Base-by-base conservation (phyloP, 2,329 filamentous ascomycete genomes). In the Fusarium floridanum region DNA sequence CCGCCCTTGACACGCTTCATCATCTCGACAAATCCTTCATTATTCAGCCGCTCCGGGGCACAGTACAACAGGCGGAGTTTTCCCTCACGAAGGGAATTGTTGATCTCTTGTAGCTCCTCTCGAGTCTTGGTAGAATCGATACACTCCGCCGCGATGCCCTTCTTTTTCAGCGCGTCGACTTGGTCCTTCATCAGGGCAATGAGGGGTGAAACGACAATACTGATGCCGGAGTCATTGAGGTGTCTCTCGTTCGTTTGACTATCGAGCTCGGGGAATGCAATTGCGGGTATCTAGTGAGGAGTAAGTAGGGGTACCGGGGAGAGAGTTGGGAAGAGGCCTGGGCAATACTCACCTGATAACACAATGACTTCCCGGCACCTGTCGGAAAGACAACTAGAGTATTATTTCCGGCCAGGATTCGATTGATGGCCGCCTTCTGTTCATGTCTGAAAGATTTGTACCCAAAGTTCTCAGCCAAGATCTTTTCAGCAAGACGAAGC, bases 151-250 rank as follows among this genome's bases (percentile, higher is more conserved):
- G 84, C 76, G 11, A 91, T 85, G 1, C 86, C 86, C 32, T 85
- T 84, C 11, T 82, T 82, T 56, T 84, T 81, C 22, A 91, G 81
- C 2, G 86, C 85, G 72, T 91, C 89, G 0, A 90, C 88, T 72
- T 91, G 89, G 70, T 91, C 89, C 75, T 91, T 91, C 88, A 90
- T 90, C 63, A 91, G 76, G 2, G 88, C 88, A 61, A 90, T 88
- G 4, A 90, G 79, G 0, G 88, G 88, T 0, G 87, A 90, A 2
- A 90, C 87, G 4, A 90, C 87, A 7, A 91, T 83, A 1, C 88
- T 90, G 70, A 90, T 85, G 7, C 88, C 90, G 12, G 82, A 79
- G 20, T 84, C 82, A 3, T 78, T 79, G 1, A 77, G 61, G 0
- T 74, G 75, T 48, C 80, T 73, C 3, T 72, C 71, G 1, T 78